phyloP scores from a whole-genome alignment of 2,329 filamentous ascomycete species.

The Phaeoacremonium minimum region DNA sequence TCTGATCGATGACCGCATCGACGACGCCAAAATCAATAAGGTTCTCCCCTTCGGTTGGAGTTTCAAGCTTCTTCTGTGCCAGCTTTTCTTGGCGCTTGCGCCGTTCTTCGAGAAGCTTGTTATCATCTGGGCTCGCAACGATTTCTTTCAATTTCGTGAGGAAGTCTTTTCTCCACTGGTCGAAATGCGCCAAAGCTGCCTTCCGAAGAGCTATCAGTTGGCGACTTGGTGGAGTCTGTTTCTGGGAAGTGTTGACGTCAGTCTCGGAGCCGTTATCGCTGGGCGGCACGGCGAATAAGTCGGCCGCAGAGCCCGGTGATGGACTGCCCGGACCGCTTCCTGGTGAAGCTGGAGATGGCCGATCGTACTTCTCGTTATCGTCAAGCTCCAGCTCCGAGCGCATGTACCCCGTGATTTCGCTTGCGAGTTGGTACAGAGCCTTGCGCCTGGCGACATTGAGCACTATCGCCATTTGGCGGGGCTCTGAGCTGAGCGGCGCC shows the following conservation, averaged over 20 bases:
- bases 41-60: slow-evolving; percentile 29
- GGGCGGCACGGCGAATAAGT: slow-evolving; percentile 15
- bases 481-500: slow-evolving; percentile 51
- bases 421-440: slow-evolving; percentile 44
- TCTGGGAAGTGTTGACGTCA: slow-evolving; percentile 5
- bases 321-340: slow-evolving; percentile 4
- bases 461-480: slow-evolving; percentile 50
- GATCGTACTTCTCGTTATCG: slow-evolving; percentile 9
- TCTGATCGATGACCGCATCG: slow-evolving; percentile 1
- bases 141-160: slow-evolving; percentile 69
- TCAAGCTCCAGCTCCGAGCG: slow-evolving; percentile 41
- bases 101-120: slow-evolving; percentile 40
- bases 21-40: slow-evolving; percentile 35
- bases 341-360: slow-evolving; percentile 20
- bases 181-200: slow-evolving; percentile 64
- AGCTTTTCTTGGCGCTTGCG: slow-evolving; percentile 38
- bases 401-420: slow-evolving; percentile 51
- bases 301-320: slow-evolving; percentile 7
- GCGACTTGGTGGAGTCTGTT: slow-evolving; percentile 15
- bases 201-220: slow-evolving; percentile 32
- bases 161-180: slow-evolving; percentile 72
- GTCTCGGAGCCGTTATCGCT: slow-evolving; percentile 5
- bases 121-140: slow-evolving; percentile 39
- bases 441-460: slow-evolving; percentile 48
- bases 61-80: slow-evolving; percentile 27